A percentile compares a stretch with the other conserved stretches of the same genome.
Evolutionary conservation across 148 eudicot species (phyloP).

Genomic region (Pouteria glomerata): DNA sequence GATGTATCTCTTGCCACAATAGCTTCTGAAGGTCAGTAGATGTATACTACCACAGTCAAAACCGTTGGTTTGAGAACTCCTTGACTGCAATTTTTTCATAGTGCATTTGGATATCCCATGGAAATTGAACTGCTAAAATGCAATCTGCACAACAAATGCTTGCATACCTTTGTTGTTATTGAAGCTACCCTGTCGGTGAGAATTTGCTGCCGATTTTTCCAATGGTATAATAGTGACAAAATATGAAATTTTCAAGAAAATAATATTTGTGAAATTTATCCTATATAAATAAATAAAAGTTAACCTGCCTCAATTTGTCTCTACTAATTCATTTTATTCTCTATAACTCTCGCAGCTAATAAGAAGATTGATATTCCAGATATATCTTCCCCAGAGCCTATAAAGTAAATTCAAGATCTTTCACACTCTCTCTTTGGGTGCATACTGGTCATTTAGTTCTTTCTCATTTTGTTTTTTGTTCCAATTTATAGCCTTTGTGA

Average conservation of each 20-base stretch:
- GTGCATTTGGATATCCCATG: neutral
- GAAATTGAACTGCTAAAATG: constrained; percentile 6
- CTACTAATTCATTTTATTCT: neutral
- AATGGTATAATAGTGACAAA: no score
- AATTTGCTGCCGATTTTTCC: neutral
- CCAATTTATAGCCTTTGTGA: neutral
- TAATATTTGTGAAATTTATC: neutral
- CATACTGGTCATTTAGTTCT: neutral
- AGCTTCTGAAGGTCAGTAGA: constrained; percentile 73
- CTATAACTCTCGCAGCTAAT: constrained; percentile 31
- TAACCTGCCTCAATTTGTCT: no score
- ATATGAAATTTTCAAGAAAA: neutral
- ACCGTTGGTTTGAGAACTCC: neutral
- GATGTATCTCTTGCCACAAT: constrained; percentile 78
- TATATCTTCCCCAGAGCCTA: constrained; percentile 19
- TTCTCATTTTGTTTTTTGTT: constrained; percentile 6
- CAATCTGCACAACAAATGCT: neutral
- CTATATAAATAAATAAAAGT: no score
- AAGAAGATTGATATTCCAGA: constrained; percentile 27
- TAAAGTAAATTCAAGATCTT: constrained; percentile 16
- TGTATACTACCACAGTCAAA: neutral
- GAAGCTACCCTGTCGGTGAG: no score
- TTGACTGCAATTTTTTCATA: neutral
- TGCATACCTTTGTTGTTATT: neutral
- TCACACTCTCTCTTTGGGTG: neutral